Conservation (phyloP, 2,329 filamentous ascomycete species). For the Immersiporthe knoxdaviesiana region DNA sequence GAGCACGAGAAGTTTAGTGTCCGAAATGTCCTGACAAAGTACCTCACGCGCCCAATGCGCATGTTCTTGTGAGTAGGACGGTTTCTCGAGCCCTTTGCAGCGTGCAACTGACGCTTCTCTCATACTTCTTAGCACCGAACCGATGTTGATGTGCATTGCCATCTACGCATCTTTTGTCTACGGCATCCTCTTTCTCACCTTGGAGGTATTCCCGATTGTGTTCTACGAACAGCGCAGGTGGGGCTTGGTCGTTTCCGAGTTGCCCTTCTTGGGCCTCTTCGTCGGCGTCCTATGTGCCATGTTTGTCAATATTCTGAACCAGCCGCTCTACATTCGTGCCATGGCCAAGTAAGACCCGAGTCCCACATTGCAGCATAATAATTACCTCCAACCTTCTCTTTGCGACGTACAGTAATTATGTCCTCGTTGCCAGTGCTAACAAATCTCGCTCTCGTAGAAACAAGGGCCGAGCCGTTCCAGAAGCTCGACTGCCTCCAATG, state of each 20-base stretch:
- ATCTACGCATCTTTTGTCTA: constrained; percentile 52
- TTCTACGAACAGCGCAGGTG: constrained; percentile 48
- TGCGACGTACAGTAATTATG: no score
- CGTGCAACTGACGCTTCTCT: not conserved
- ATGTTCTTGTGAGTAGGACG: constrained; percentile 42
- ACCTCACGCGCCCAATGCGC: constrained; percentile 42
- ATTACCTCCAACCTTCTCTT: not conserved
- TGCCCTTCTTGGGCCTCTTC: constrained; percentile 51
- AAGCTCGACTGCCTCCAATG: constrained; percentile 50
- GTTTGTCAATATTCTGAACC: constrained; percentile 46
- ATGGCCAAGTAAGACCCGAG: constrained; percentile 43
- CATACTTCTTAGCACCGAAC: constrained; percentile 41
- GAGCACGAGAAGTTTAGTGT: constrained; percentile 46
- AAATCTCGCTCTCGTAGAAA: constrained; percentile 34
- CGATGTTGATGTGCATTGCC: constrained; percentile 50
- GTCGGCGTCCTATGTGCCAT: constrained; percentile 47
- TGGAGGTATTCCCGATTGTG: constrained; percentile 52
- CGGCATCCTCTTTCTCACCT: constrained; percentile 48
- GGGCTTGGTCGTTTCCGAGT: constrained; percentile 44
- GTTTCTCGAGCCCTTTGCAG: not conserved
- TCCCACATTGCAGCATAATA: not conserved
- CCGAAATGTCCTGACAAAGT: constrained; percentile 33
- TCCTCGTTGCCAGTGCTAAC: not conserved
- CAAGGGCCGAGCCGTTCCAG: constrained; percentile 40
- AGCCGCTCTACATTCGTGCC: constrained; percentile 32